phyloP scores from a whole-genome alignment of 2,329 filamentous ascomycete genomes.

The Trichoderma sp. region DNA sequence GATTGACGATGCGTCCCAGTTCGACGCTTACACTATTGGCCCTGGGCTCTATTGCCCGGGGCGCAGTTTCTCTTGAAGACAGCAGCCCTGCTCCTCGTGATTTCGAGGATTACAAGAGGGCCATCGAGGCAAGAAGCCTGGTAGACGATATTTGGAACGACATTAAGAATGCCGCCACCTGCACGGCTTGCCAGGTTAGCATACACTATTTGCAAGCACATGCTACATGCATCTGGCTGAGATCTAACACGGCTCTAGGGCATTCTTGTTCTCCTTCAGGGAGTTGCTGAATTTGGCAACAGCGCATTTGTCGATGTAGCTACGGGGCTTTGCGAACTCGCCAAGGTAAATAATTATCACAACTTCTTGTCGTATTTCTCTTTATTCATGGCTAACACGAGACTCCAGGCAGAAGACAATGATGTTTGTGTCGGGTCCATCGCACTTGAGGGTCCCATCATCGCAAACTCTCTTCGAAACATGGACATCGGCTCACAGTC shows the following conservation, averaged over 20 bases:
- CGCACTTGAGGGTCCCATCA: slow-evolving; percentile 55
- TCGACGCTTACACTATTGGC: slow-evolving; percentile 31
- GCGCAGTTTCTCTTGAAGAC: slow-evolving; percentile 14
- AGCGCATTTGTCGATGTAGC: slow-evolving; percentile 43
- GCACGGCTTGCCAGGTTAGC: slow-evolving; percentile 36
- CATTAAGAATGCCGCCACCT: slow-evolving; percentile 35
- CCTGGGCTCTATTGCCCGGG: slow-evolving; percentile 28
- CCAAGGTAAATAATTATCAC: slow-evolving; percentile 34
- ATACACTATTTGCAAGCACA: not conserved
- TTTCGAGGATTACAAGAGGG: slow-evolving; percentile 22
- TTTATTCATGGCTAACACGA: not conserved
- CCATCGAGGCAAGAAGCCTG: slow-evolving; percentile 27
- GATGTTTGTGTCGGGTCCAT: slow-evolving; percentile 61
- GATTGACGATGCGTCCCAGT: slow-evolving; percentile 30
- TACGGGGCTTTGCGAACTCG: slow-evolving; percentile 41
- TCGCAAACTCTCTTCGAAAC: slow-evolving; percentile 53
- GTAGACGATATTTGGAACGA: slow-evolving; percentile 35
- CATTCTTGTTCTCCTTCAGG: slow-evolving; percentile 46
- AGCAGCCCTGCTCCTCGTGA: slow-evolving; percentile 13
- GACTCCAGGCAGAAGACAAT: slow-evolving; percentile 50
- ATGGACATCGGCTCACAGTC: slow-evolving; percentile 54
- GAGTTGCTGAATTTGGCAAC: slow-evolving; percentile 49
- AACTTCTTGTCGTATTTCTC: too few relatives aligned
- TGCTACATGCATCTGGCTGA: not conserved
- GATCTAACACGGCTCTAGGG: slow-evolving; percentile 25